Percentiles rank a stretch among this genome's conserved stretches.
Conservation (phyloP, 2,329 filamentous ascomycete species). For the Colletotrichum eremochloae region DNA sequence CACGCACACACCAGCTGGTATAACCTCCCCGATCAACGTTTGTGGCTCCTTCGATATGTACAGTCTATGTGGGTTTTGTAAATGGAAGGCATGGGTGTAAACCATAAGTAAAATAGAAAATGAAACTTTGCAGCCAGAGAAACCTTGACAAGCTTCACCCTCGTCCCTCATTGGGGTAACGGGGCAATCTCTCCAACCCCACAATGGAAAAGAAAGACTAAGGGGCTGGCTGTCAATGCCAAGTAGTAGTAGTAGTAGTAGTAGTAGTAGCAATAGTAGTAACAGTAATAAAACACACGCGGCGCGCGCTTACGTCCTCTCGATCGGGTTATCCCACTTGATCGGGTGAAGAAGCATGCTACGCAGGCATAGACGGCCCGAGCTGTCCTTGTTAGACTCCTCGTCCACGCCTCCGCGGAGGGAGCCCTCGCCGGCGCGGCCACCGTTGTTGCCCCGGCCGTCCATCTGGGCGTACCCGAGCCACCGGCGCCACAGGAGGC, state of each 20-base stretch:
- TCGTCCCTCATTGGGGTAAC: constrained; percentile 13
- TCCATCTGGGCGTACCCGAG: constrained; percentile 70
- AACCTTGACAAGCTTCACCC: constrained; percentile 10
- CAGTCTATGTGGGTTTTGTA: constrained; percentile 30
- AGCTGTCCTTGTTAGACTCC: constrained; percentile 59
- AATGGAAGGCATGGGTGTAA: constrained; percentile 3
- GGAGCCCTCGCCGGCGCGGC: constrained; percentile 59
- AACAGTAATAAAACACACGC: background rate
- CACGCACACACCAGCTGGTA: constrained; percentile 21
- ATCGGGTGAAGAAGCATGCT: constrained; percentile 87
- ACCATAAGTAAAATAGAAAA: background rate
- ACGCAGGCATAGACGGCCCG: constrained; percentile 81
- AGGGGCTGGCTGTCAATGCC: background rate
- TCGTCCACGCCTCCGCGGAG: constrained; percentile 66
- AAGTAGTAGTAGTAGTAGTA: background rate
- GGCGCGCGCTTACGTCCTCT: constrained; percentile 46
- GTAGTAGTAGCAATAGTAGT: background rate
- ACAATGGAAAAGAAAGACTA: background rate
- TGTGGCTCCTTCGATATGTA: constrained; percentile 28
- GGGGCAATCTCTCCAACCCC: background rate
- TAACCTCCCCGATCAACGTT: constrained; percentile 25
- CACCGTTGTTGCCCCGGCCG: constrained; percentile 64
- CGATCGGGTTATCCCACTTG: constrained; percentile 73
- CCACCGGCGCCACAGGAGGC: constrained; percentile 85
- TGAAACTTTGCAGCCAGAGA: constrained; percentile 26